A percentile compares a stretch with the other conserved stretches of the same genome.
These are phyloP conservation scores for Cokeromyces recurvatus DNA, from an alignment of 371 early-diverging fungal genomes.

Conservation along the genomic window DNA sequence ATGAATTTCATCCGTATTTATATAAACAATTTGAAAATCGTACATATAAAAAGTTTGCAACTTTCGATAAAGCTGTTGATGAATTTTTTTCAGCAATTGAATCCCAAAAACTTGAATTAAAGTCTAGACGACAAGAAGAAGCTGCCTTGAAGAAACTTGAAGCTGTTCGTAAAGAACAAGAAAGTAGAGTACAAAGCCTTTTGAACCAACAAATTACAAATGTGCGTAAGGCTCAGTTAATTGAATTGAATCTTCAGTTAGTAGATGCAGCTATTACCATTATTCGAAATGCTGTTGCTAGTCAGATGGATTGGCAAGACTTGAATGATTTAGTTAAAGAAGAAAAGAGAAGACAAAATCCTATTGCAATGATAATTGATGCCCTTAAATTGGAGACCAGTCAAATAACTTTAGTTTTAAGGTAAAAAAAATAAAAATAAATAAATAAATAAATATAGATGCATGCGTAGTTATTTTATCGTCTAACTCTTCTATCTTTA, in stretches of 20 bases:
- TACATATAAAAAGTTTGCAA: conserved; percentile 53
- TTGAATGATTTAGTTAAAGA: conserved; percentile 80
- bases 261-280: conserved; percentile 86
- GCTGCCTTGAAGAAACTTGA: conserved; percentile 82
- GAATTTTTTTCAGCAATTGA: conserved; percentile 91
- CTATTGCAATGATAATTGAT: conserved; percentile 74
- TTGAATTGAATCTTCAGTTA: conserved; percentile 76
- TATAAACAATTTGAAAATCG: conserved; percentile 65
- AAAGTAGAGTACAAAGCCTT: conserved; percentile 71
- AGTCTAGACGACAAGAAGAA: conserved; percentile 70
- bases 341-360: conserved; percentile 75
- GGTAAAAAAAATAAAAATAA: conserved; percentile 12
- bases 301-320: conserved; percentile 96
- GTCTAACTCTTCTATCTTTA: too few species aligned
- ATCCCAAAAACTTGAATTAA: conserved; percentile 73
- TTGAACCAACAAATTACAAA: conserved; percentile 62
- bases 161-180: conserved; percentile 74
- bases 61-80: conserved; percentile 87
- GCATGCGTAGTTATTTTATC: too few species aligned
- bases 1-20: conserved; percentile 86
- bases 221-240: conserved; percentile 71
- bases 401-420: conserved; percentile 60
- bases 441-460: too few species aligned
- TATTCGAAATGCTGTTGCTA: conserved; percentile 82
- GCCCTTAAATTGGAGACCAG: conserved; percentile 70